Evolutionary conservation across 2,329 filamentous ascomycete species (phyloP), one percentile per base, ranked within the genome.

Genomic region (Septoria linicola): DNA sequence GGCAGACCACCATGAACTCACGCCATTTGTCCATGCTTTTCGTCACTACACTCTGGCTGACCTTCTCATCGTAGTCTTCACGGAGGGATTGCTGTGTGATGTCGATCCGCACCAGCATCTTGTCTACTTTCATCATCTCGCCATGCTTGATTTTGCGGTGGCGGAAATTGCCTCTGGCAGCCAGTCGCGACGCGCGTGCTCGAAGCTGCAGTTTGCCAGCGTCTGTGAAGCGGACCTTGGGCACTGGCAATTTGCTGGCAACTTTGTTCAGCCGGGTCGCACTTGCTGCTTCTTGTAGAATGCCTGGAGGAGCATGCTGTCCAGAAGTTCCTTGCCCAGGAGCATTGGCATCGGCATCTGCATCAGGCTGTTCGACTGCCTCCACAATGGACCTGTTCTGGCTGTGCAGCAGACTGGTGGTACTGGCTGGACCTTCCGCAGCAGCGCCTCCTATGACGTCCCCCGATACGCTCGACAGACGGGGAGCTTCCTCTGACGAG

Each of bases 51-150:
- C 78, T 76, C 53, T 81, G 71, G 54, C 79, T 83, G 39, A 78
- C 76, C 57, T 84, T 84, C 63, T 87, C 83, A 47, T 81, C 79
- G 57, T 81, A 86, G 51, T 85, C 80, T 5, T 78, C 74, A 1
- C 80, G 77, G 3, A 77, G 51, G n/a, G 70, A 71, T 56, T 77
- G 74, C 34, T 73, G 61, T 34, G 73, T 73, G 49, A 68, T 62
- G 59, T 84, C 83, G 19, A 84, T 75, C 17, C 81, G 76, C 16
- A 86, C 78, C 17, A 87, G 76, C 83, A 87, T 87, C 53, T 79
- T 81, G 63, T 85, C 82, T 68, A 83, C 82, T 66, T 85, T 85
- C 51, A 86, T 72, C 44, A 86, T 80, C 54, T 84, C 77, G 4
- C 83, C 83, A 58, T 82, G 77, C 42, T 72, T 71, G 37, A 72